These are phyloP conservation scores for Lentinula aciculospora DNA, from an alignment of 768 basidiomycete genomes.

Conservation along the genomic window DNA sequence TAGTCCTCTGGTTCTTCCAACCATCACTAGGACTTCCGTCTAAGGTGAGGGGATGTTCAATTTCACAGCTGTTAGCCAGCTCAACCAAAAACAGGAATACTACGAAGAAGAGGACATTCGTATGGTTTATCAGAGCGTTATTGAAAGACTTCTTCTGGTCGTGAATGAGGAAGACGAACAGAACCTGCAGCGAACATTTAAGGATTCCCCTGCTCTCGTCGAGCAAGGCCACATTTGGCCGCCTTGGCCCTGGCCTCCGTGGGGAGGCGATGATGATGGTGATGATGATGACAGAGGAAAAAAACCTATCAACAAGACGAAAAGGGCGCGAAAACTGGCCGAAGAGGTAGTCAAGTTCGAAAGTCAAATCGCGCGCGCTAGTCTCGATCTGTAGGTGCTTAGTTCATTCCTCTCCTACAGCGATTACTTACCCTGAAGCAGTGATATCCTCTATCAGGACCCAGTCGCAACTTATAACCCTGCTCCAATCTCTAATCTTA, in stretches of 20 bases:
- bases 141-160: constrained; percentile 60
- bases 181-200: constrained; percentile 9
- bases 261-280: constrained; percentile 57
- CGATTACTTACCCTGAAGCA: constrained; percentile 16
- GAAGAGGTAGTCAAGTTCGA: constrained; percentile 76
- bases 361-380: constrained; percentile 67
- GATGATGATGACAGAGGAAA: constrained; percentile 34
- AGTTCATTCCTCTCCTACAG: background rate
- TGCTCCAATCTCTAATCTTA: constrained; percentile 61
- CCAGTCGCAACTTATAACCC: constrained; percentile 91
- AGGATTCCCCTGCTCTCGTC: constrained; percentile 15
- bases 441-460: constrained; percentile 69
- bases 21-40: constrained; percentile 78
- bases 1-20: constrained; percentile 85
- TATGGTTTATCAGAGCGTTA: constrained; percentile 63
- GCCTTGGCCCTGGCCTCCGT: constrained; percentile 84
- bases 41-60: constrained; percentile 45
- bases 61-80: background rate
- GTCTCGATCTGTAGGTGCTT: constrained; percentile 64
- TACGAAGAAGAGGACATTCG: constrained; percentile 71
- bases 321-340: constrained; percentile 59
- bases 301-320: constrained; percentile 44
- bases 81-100: constrained; percentile 60
- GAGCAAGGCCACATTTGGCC: constrained; percentile 57
- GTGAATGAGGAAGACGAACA: constrained; percentile 40